These are phyloP conservation scores for Plasmodium vinckei DNA, from an alignment of 169 alveolate species.

Conservation along the genomic window DNA sequence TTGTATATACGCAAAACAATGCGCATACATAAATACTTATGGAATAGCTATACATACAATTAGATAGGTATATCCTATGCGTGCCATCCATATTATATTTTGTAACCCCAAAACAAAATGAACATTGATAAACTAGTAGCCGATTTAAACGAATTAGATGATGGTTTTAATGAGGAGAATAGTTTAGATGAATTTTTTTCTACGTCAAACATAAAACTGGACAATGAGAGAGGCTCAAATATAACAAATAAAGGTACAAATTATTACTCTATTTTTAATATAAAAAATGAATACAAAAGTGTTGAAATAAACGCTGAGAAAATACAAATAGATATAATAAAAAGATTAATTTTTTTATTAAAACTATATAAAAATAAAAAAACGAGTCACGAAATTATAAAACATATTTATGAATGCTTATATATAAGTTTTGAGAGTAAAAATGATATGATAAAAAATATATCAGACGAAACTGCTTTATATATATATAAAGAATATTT, in stretches of 20 bases:
- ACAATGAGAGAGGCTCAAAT: not conserved
- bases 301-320: conserved; percentile 35
- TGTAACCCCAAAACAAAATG: not conserved
- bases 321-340: conserved; percentile 25
- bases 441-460: conserved; percentile 24
- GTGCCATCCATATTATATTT: not conserved
- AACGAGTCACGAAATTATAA: conserved; percentile 2
- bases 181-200: not conserved
- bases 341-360: conserved; percentile 44
- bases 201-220: not conserved
- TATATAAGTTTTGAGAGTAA: conserved; percentile 39
- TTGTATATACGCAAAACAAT: no score
- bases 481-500: conserved; percentile 38
- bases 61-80: not conserved
- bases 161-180: conserved; percentile 13
- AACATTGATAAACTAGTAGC: conserved; percentile 20
- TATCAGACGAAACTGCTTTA: conserved; percentile 38
- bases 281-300: conserved; percentile 47
- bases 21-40: no score
- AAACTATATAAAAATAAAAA: conserved; percentile 21
- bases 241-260: conserved; percentile 1
- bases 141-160: conserved; percentile 36
- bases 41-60: not conserved
- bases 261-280: conserved; percentile 62
- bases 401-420: conserved; percentile 17